Base-by-base conservation (phyloP, 345 rosid species). In the Citrus glauca region DNA sequence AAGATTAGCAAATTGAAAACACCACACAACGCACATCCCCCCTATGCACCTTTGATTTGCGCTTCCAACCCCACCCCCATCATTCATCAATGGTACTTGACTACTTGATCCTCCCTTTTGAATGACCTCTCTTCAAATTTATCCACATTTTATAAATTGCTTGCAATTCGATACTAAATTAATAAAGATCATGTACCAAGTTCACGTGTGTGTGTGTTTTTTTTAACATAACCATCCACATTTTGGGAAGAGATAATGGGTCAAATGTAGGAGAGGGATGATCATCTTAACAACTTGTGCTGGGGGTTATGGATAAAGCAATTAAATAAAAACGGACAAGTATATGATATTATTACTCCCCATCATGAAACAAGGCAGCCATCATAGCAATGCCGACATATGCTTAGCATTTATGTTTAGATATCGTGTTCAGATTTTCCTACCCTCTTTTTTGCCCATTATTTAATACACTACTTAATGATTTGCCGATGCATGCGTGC, bases 281-380 rank as follows among this genome's bases (percentile, higher is more conserved):
- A 82, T 60, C 79, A 38, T 75, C 70, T 64, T 71, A 22, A 28
- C 53, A 37, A 59, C 32, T 38, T 5, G n/a, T n/a, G 38, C 10
- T 28, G 7, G 20, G 30, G 65, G 38, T 27, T 77, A 84, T 84
- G 85, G 86, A 73, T 70, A 27, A 83, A 72, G 74, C 25, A 66
- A 76, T 81, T 77, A 78, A 72, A 79, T 79, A 76, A 56, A 65
- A 66, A 73, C 17, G 59, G 8, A 60, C 73, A 53, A 59, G 69
- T 2, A 74, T 64, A 75, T 64, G 71, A 75, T 75, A 64, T 45
- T 75, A 64, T 45, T 75, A 35, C 42, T 63, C 63, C 77, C 79
- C 88, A 48, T 81, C 83, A 79, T 74, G 82, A 62, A 80, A 56
- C 82, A 81, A 66, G 19, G 37, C 22, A 69, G 32, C 40, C 56